Evolutionary conservation across 2,329 filamentous ascomycete genomes (phyloP).

Genomic region (Kalaharituber pfeilii): DNA sequence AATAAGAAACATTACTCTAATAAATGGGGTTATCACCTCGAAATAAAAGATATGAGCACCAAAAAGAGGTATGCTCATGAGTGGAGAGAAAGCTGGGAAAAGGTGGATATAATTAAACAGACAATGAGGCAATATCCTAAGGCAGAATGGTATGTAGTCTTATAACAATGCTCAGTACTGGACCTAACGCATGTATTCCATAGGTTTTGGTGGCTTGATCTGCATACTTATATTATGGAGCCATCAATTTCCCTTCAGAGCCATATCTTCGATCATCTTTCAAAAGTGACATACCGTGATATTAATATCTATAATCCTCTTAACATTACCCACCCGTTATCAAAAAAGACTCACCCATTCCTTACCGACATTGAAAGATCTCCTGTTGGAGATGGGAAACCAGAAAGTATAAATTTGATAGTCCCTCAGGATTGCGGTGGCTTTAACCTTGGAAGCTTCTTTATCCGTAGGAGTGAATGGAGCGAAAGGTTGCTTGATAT

Average conservation of each 20-base stretch:
- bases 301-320: conserved; percentile 94
- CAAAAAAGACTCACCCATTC: conserved; percentile 35
- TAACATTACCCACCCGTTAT: conserved; percentile 65
- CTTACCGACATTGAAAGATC: conserved; percentile 61
- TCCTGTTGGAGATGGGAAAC: conserved; percentile 55
- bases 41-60: conserved; percentile 95
- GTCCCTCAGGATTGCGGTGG: conserved; percentile 86
- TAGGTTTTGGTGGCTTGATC: conserved; percentile 98
- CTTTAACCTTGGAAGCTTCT: conserved; percentile 94
- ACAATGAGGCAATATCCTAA: conserved; percentile 84
- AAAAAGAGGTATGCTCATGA: conserved; percentile 98
- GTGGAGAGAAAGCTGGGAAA: conserved; percentile 99
- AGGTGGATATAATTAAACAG: conserved; percentile 82
- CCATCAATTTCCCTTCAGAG: conserved; percentile 73
- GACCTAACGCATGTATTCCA: too few relatives aligned
- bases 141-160: conserved; percentile 86
- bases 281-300: conserved; percentile 66
- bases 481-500: conserved; percentile 81
- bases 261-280: conserved; percentile 73
- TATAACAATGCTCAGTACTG: background rate
- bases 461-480: conserved; percentile 70
- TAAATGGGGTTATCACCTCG: conserved; percentile 85
- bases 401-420: conserved; percentile 68
- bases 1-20: conserved; percentile 84
- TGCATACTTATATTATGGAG: conserved; percentile 98